phyloP scores from a whole-genome alignment of 345 rosid genomes.

The Eutrema heterophyllum region DNA sequence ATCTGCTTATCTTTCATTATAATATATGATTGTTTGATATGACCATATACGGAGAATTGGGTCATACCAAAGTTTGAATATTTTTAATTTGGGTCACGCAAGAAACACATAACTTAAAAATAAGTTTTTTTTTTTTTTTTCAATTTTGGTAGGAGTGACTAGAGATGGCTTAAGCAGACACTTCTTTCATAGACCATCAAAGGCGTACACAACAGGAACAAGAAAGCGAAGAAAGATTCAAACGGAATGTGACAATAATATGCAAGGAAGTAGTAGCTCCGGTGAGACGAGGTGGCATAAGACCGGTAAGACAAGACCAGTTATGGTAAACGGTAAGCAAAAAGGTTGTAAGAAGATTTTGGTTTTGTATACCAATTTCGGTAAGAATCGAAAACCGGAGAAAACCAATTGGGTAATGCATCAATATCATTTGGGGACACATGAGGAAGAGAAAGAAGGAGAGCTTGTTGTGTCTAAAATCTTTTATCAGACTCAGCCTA shows the following conservation, averaged over 20 bases:
- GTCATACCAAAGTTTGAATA: conserved; percentile 29
- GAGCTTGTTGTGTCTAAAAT: conserved; percentile 97
- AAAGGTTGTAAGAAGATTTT: conserved; percentile 96
- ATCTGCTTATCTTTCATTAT: background rate
- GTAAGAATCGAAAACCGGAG: conserved; percentile 93
- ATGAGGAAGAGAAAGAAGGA: conserved; percentile 97
- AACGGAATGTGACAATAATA: conserved; percentile 66
- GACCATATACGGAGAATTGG: background rate
- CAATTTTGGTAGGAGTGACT: conserved; percentile 64
- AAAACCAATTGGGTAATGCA: conserved; percentile 99
- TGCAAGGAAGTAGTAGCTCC: conserved; percentile 51
- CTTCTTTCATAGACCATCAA: conserved; percentile 98
- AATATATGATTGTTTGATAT: conserved; percentile 8
- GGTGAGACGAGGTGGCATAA: conserved; percentile 99
- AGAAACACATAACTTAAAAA: conserved; percentile 13
- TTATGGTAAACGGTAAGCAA: conserved; percentile 85
- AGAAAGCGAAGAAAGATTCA: conserved; percentile 95
- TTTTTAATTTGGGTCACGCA: conserved; percentile 2
- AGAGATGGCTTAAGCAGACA: conserved; percentile 98
- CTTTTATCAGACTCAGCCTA: conserved; percentile 96
- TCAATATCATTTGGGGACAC: conserved; percentile 92
- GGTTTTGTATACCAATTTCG: conserved; percentile 92
- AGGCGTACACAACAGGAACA: conserved; percentile 97
- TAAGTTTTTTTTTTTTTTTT: background rate
- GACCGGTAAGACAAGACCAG: conserved; percentile 98